phyloP scores from a whole-genome alignment of 2,329 filamentous ascomycete genomes.

The Talaromyces pinophilus region DNA sequence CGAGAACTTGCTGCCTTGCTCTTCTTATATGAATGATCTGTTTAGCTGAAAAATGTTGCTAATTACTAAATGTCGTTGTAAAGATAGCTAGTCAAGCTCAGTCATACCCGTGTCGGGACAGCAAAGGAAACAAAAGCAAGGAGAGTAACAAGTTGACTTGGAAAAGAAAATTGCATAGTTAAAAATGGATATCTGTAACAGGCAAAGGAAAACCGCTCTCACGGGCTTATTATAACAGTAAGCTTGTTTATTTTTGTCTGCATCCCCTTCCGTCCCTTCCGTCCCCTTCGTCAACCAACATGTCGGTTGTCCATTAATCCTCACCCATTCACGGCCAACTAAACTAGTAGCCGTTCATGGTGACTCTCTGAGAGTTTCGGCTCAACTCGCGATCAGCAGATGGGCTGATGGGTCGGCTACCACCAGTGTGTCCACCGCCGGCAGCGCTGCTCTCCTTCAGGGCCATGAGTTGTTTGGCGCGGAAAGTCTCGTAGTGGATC shows the following conservation, averaged over 20 bases:
- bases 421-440: slow-evolving; percentile 59
- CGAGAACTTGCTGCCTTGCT: not conserved
- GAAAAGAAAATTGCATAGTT: slow-evolving; percentile 21
- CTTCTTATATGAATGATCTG: not conserved
- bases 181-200: slow-evolving; percentile 26
- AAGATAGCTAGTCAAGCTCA: slow-evolving; percentile 2
- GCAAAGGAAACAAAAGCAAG: slow-evolving; percentile 1
- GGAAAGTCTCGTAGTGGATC: slow-evolving; percentile 99
- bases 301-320: slow-evolving; percentile 9
- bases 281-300: slow-evolving; percentile 13
- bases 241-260: slow-evolving; percentile 21
- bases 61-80: slow-evolving; percentile 7
- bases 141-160: slow-evolving; percentile 5
- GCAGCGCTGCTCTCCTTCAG: slow-evolving; percentile 97
- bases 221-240: slow-evolving; percentile 18
- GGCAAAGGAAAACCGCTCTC: slow-evolving; percentile 22
- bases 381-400: slow-evolving; percentile 93
- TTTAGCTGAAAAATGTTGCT: not conserved
- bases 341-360: slow-evolving; percentile 94
- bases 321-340: not conserved
- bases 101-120: slow-evolving; percentile 7
- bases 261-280: slow-evolving; percentile 5
- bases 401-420: slow-evolving; percentile 92
- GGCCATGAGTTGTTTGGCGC: slow-evolving; percentile 95
- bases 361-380: slow-evolving; percentile 94